Percentiles rank a stretch among this genome's conserved stretches.
These are phyloP conservation scores for Kuraishia capsulata DNA, from an alignment of 805 yeast species.

Conservation along the genomic window DNA sequence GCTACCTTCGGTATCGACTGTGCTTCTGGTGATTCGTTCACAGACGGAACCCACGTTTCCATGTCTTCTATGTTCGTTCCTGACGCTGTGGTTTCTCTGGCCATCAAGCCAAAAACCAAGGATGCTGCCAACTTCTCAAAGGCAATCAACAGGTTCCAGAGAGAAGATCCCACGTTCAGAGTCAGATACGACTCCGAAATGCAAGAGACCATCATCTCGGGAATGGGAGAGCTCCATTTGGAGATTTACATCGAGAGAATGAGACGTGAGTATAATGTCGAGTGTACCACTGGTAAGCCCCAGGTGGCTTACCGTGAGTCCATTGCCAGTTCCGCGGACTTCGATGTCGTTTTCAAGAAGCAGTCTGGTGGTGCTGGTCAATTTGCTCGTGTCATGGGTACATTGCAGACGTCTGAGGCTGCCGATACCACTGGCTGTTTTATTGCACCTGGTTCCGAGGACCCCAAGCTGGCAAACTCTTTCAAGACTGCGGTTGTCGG, in stretches of 20 bases:
- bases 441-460: slow-evolving; percentile 10
- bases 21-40: slow-evolving; percentile 96
- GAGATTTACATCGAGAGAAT: slow-evolving; percentile 98
- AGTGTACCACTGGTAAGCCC: slow-evolving; percentile 92
- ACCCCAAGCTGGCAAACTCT: slow-evolving; percentile 39
- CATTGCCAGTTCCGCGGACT: slow-evolving; percentile 57
- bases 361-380: slow-evolving; percentile 99
- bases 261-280: slow-evolving; percentile 94
- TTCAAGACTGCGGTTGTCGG: slow-evolving; percentile 90
- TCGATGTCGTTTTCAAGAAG: slow-evolving; percentile 94
- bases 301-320: slow-evolving; percentile 98
- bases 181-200: slow-evolving; percentile 85
- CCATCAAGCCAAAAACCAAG: slow-evolving; percentile 80
- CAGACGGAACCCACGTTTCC: slow-evolving; percentile 62
- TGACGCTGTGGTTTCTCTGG: slow-evolving; percentile 93
- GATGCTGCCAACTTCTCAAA: slow-evolving; percentile 88
- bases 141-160: slow-evolving; percentile 95
- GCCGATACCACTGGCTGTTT: slow-evolving; percentile 26
- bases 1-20: slow-evolving; percentile 99
- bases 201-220: slow-evolving; percentile 90
- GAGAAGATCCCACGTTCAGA: slow-evolving; percentile 97
- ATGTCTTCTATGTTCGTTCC: slow-evolving; percentile 99
- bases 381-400: slow-evolving; percentile 93
- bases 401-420: slow-evolving; percentile 39
- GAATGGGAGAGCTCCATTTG: slow-evolving; percentile 97